These are phyloP conservation scores for Pleurotus eryngii DNA, from an alignment of 768 basidiomycete species.

Conservation along the genomic window DNA sequence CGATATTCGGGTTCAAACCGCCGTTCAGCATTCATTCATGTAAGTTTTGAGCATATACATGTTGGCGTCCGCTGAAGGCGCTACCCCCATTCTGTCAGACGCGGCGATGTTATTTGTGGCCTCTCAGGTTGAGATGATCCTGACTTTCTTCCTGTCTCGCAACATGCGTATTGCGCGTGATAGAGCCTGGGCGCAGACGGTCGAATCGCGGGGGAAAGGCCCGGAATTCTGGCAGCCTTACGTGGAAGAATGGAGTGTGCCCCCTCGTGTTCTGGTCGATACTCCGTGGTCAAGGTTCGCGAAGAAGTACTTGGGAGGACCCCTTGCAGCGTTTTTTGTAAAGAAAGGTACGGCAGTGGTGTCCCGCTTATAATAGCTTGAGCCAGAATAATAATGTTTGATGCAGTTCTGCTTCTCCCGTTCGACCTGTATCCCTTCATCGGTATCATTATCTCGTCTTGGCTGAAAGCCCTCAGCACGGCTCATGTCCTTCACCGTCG, in stretches of 20 bases:
- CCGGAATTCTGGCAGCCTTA: conserved; percentile 82
- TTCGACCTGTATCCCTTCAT: conserved; percentile 67
- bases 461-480: conserved; percentile 65
- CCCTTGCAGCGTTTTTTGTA: conserved; percentile 38
- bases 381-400: too few relatives aligned
- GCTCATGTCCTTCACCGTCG: conserved; percentile 66
- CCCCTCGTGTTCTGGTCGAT: conserved; percentile 37
- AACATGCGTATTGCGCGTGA: conserved; percentile 80
- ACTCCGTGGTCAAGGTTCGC: conserved; percentile 25
- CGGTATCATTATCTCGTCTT: conserved; percentile 59
- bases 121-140: conserved; percentile 68
- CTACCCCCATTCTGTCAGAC: conserved; percentile 38
- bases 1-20: conserved; percentile 59
- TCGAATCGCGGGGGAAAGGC: conserved; percentile 79
- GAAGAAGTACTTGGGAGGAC: conserved; percentile 33
- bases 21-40: conserved; percentile 74
- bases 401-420: conserved; percentile 55
- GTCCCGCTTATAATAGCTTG: too few relatives aligned
- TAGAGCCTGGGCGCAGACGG: conserved; percentile 79
- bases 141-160: conserved; percentile 78
- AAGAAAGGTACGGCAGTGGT: conserved; percentile 36
- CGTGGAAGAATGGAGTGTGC: conserved; percentile 75
- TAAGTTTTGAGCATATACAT: conserved; percentile 23
- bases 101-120: conserved; percentile 73
- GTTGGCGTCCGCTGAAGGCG: background rate